Conservation (phyloP, 148 eudicot genomes). For the Rhododendron mucronatum region DNA sequence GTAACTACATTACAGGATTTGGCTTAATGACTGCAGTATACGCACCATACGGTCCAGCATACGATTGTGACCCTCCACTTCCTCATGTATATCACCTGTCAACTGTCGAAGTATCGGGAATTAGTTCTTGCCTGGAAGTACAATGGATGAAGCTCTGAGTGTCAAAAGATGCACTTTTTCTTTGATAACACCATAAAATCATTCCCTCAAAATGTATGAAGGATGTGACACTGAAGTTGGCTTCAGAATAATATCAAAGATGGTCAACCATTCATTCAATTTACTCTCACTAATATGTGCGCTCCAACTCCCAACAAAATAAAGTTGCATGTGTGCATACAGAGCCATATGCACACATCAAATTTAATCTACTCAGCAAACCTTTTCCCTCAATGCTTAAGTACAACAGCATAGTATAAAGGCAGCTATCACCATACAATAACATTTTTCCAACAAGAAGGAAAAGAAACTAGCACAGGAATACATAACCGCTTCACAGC, state of each 20-base stretch:
- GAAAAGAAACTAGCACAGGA: neutral
- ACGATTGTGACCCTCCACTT: slow-evolving; percentile 82
- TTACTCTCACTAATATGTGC: neutral
- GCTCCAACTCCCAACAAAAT: neutral
- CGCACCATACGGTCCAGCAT: slow-evolving; percentile 88
- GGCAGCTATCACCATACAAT: neutral
- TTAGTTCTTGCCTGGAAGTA: slow-evolving; percentile 1
- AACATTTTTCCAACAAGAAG: neutral
- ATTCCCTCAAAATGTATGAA: neutral
- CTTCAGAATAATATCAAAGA: neutral
- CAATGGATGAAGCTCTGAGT: slow-evolving; percentile 6
- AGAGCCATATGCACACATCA: neutral
- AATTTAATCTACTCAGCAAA: neutral
- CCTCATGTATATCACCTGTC: slow-evolving; percentile 89
- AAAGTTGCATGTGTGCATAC: neutral
- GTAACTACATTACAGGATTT: neutral
- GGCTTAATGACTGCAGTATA: slow-evolving; percentile 11
- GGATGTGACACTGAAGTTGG: neutral
- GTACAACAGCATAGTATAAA: neutral
- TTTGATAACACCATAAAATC: neutral
- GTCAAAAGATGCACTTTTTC: neutral
- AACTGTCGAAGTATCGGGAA: slow-evolving; percentile 41
- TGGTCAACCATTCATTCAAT: neutral
- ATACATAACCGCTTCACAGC: neutral
- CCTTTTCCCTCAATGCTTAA: neutral